Percentiles rank a stretch among this genome's conserved stretches.
These are phyloP conservation scores for Hemisphaericaspora xylofermentans DNA, from an alignment of 1,139 yeast genomes.

Conservation along the genomic window DNA sequence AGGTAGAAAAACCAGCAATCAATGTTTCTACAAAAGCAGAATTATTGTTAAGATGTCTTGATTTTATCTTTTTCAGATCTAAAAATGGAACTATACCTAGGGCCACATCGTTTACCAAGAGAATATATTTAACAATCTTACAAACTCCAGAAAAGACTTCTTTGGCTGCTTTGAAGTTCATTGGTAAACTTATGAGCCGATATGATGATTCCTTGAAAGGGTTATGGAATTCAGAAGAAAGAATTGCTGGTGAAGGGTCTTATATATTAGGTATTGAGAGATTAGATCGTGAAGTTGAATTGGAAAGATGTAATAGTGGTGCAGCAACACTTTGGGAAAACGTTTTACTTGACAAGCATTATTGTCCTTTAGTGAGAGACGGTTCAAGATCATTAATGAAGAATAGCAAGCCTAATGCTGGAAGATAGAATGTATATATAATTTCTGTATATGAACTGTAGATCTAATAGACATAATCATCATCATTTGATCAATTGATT, in stretches of 20 bases:
- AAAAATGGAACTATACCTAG: slow-evolving; percentile 69
- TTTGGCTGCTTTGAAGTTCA: slow-evolving; percentile 70
- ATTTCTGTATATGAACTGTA: background rate
- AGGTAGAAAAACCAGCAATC: slow-evolving; percentile 61
- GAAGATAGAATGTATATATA: slow-evolving; percentile 1
- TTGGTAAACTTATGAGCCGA: slow-evolving; percentile 72
- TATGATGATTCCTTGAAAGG: slow-evolving; percentile 68
- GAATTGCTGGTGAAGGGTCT: slow-evolving; percentile 62
- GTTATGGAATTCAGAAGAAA: slow-evolving; percentile 82
- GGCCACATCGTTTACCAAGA: slow-evolving; percentile 80
- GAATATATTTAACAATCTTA: slow-evolving; percentile 63
- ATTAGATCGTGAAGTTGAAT: slow-evolving; percentile 47
- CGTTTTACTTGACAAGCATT: slow-evolving; percentile 74
- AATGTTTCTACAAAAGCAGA: slow-evolving; percentile 90
- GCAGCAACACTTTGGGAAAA: slow-evolving; percentile 93
- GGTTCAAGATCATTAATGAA: slow-evolving; percentile 47
- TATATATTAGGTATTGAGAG: slow-evolving; percentile 71
- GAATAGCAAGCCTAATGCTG: slow-evolving; percentile 27
- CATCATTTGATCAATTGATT: no score
- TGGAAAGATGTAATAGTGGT: slow-evolving; percentile 78
- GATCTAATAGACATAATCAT: no score
- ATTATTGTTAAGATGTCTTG: slow-evolving; percentile 71
- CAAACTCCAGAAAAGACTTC: slow-evolving; percentile 89
- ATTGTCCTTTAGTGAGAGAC: slow-evolving; percentile 71
- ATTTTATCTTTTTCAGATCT: slow-evolving; percentile 77